A percentile compares a stretch with the other conserved stretches of the same genome.
These are phyloP conservation scores for Ogataea angusta DNA, from an alignment of 805 yeast genomes.

Conservation along the genomic window DNA sequence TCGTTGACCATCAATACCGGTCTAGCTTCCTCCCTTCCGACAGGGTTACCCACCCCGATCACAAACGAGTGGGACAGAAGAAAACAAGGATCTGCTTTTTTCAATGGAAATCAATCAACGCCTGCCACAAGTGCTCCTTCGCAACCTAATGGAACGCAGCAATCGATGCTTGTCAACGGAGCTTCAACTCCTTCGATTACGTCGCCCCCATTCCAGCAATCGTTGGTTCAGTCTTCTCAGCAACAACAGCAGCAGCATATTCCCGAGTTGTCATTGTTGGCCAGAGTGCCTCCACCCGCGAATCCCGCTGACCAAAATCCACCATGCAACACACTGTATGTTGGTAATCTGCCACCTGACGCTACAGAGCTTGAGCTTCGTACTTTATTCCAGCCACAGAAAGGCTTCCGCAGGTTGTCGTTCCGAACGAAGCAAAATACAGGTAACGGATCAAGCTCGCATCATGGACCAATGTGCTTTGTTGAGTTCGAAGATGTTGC, in stretches of 20 bases:
- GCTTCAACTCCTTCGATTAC: conserved; percentile 20
- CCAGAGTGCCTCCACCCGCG: conserved; percentile 86
- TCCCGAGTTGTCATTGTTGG: conserved; percentile 68
- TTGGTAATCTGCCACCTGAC: conserved; percentile 96
- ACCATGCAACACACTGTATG: conserved; percentile 95
- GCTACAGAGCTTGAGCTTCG: conserved; percentile 92
- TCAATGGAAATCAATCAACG: conserved; percentile 29
- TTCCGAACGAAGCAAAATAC: conserved; percentile 69
- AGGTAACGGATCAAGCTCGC: conserved; percentile 33
- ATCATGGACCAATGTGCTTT: conserved; percentile 98
- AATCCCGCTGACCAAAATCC: conserved; percentile 99
- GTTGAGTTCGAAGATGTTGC: conserved; percentile 97
- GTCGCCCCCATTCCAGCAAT: conserved; percentile 26
- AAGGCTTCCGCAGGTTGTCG: conserved; percentile 88
- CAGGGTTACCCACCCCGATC: conserved; percentile 30
- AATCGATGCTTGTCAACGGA: conserved; percentile 16
- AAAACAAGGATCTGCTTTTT: conserved; percentile 53
- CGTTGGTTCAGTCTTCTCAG: conserved; percentile 18
- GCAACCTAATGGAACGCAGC: conserved; percentile 14
- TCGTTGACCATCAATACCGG: conserved; percentile 21
- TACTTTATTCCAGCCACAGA: conserved; percentile 79
- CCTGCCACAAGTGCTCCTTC: conserved; percentile 9
- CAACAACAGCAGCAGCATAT: conserved; percentile 27
- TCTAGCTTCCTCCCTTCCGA: conserved; percentile 22
- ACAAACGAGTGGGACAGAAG: conserved; percentile 44